These are phyloP conservation scores for Fomitopsis serialis DNA, from an alignment of 768 basidiomycete genomes.

Conservation along the genomic window DNA sequence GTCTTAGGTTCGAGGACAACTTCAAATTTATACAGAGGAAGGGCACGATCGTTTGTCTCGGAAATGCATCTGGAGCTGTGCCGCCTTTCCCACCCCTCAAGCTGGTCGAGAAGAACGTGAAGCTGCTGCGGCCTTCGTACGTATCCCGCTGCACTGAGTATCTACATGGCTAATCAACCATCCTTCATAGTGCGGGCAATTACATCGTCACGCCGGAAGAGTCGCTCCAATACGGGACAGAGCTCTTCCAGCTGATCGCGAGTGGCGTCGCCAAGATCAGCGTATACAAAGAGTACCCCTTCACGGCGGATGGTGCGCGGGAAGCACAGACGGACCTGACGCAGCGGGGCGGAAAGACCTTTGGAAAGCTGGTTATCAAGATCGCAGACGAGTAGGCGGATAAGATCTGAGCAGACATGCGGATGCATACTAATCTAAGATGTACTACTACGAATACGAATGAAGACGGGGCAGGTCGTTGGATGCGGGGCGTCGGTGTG, in stretches of 20 bases:
- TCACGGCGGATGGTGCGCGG: constrained; percentile 70
- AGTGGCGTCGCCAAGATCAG: constrained; percentile 57
- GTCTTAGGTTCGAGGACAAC: constrained; percentile 78
- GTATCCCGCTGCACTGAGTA: neutral
- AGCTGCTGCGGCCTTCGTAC: constrained; percentile 64
- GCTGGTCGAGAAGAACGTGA: constrained; percentile 77
- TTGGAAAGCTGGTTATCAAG: constrained; percentile 80
- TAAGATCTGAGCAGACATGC: too few species aligned
- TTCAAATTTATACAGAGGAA: constrained; percentile 77
- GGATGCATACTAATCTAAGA: too few species aligned
- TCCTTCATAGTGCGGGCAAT: constrained; percentile 48
- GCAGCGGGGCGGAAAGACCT: constrained; percentile 54
- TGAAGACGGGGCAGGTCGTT: too few species aligned
- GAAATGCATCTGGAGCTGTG: constrained; percentile 84
- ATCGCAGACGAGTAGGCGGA: constrained; percentile 29
- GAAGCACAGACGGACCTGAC: constrained; percentile 74
- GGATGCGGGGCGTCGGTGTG: too few species aligned
- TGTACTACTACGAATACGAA: too few species aligned
- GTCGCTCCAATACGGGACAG: constrained; percentile 52
- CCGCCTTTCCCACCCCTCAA: constrained; percentile 68
- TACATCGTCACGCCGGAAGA: constrained; percentile 72
- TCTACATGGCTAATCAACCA: neutral
- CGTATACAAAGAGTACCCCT: constrained; percentile 72
- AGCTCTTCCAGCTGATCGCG: constrained; percentile 55
- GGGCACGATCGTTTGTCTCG: constrained; percentile 82